Conservation (phyloP, 2,329 filamentous ascomycete genomes). For the Penicillium expansum region DNA sequence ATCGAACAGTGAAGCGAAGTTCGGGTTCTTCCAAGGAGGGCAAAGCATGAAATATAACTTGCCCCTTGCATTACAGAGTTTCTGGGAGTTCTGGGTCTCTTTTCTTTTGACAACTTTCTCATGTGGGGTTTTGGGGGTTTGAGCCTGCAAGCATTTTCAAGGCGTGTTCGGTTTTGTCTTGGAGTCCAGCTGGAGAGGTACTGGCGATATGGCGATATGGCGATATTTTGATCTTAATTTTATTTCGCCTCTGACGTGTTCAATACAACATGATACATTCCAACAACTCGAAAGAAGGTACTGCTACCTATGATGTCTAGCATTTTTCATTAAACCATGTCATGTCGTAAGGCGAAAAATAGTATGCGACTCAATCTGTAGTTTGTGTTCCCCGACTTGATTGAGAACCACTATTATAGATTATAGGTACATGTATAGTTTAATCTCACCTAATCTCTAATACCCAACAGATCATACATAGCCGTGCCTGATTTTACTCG, state of each 20-base stretch:
- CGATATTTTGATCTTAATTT: constrained; percentile 21
- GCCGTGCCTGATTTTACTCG: not conserved
- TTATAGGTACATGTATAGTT: not conserved
- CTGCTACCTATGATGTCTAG: not conserved
- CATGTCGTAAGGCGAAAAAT: not conserved
- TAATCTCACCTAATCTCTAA: not conserved
- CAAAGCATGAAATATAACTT: constrained; percentile 26
- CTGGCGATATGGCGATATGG: constrained; percentile 18
- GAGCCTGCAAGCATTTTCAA: constrained; percentile 16
- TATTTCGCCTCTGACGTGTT: constrained; percentile 10
- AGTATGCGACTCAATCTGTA: not conserved
- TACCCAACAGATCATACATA: not conserved
- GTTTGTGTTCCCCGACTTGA: not conserved
- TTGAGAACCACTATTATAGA: not conserved
- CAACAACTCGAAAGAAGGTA: not conserved
- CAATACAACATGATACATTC: not conserved
- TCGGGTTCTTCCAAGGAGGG: constrained; percentile 39
- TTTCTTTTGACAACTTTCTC: constrained; percentile 11
- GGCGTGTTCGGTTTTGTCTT: constrained; percentile 10
- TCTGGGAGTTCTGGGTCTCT: constrained; percentile 21
- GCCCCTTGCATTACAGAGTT: constrained; percentile 14
- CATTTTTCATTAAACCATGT: not conserved
- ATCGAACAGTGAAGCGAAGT: constrained; percentile 44
- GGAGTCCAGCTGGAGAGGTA: constrained; percentile 14
- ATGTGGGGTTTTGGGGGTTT: constrained; percentile 17